Evolutionary conservation across 768 basidiomycete species (phyloP).

Genomic region (Rhizopogon vinicolor): DNA sequence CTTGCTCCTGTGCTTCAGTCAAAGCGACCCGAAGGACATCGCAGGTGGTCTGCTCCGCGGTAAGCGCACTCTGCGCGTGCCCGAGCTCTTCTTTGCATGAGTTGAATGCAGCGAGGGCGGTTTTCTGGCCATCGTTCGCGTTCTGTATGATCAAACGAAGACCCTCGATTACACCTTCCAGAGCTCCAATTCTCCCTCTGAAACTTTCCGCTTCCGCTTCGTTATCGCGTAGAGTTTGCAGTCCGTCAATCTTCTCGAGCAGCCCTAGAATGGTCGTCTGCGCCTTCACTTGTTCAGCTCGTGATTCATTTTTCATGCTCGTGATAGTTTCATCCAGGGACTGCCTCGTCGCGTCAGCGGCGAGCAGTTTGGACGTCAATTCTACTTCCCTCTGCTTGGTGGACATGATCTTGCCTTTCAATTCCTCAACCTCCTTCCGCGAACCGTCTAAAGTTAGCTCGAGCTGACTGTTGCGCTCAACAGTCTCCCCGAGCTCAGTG

Average conservation of each 20-base stretch:
- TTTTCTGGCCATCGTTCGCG: background rate
- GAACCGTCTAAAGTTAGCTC: background rate
- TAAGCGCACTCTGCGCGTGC: background rate
- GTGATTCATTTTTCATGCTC: background rate
- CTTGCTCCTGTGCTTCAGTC: slow-evolving; percentile 28
- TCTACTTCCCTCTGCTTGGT: background rate
- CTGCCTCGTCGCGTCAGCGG: background rate
- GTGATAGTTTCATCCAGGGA: background rate
- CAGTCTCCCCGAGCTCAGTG: background rate
- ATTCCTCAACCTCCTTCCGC: background rate
- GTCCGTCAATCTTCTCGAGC: slow-evolving; percentile 4
- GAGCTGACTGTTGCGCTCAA: background rate
- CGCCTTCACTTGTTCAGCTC: background rate
- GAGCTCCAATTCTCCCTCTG: background rate
- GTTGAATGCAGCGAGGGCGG: background rate
- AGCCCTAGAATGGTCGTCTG: slow-evolving; percentile 6
- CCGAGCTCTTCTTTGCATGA: background rate
- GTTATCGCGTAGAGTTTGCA: slow-evolving; percentile 4
- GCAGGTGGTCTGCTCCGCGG: background rate
- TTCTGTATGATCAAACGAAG: background rate
- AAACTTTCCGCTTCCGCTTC: background rate
- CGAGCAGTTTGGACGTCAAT: background rate
- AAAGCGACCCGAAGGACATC: slow-evolving; percentile 4
- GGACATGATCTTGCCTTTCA: background rate
- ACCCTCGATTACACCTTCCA: background rate